phyloP scores from a whole-genome alignment of 2,329 filamentous ascomycete genomes.

The Aspergillus sp. region DNA sequence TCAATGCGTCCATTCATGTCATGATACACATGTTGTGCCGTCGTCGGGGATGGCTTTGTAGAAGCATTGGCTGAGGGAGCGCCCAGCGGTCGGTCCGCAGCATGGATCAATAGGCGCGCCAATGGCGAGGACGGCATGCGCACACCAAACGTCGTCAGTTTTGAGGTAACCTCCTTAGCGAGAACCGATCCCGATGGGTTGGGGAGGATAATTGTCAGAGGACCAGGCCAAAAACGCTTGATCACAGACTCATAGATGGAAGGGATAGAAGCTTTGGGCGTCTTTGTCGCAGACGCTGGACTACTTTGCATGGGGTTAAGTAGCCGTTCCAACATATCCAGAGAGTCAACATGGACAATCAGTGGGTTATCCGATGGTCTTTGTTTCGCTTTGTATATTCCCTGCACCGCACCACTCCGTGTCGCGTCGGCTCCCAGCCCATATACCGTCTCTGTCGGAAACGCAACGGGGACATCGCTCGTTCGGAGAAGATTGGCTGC shows the following conservation, averaged over 20 bases:
- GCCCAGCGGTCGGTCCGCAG: slow-evolving; percentile 73
- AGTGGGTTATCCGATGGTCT: slow-evolving; percentile 91
- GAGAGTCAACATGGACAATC: slow-evolving; percentile 83
- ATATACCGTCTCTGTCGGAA: slow-evolving; percentile 97
- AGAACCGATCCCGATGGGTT: slow-evolving; percentile 66
- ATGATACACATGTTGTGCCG: slow-evolving; percentile 80
- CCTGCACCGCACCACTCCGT: slow-evolving; percentile 72
- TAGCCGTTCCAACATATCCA: slow-evolving; percentile 67
- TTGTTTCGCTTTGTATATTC: slow-evolving; percentile 90
- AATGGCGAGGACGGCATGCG: slow-evolving; percentile 82
- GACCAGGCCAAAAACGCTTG: slow-evolving; percentile 85
- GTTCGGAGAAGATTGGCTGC: slow-evolving; percentile 64
- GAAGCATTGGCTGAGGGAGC: slow-evolving; percentile 93
- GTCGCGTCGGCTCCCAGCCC: slow-evolving; percentile 96
- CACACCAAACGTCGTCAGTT: slow-evolving; percentile 77
- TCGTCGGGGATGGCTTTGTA: slow-evolving; percentile 86
- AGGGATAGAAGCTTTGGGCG: slow-evolving; percentile 50
- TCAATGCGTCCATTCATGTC: slow-evolving; percentile 80
- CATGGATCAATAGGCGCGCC: slow-evolving; percentile 80
- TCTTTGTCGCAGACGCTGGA: slow-evolving; percentile 24
- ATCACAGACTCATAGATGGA: slow-evolving; percentile 74
- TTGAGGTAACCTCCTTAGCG: slow-evolving; percentile 88
- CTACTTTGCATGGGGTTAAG: slow-evolving; percentile 41
- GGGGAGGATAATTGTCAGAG: slow-evolving; percentile 83
- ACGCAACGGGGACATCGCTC: slow-evolving; percentile 75